phyloP scores from a whole-genome alignment of 495 filamentous ascomycete species.

The Penicillium flavigenum region DNA sequence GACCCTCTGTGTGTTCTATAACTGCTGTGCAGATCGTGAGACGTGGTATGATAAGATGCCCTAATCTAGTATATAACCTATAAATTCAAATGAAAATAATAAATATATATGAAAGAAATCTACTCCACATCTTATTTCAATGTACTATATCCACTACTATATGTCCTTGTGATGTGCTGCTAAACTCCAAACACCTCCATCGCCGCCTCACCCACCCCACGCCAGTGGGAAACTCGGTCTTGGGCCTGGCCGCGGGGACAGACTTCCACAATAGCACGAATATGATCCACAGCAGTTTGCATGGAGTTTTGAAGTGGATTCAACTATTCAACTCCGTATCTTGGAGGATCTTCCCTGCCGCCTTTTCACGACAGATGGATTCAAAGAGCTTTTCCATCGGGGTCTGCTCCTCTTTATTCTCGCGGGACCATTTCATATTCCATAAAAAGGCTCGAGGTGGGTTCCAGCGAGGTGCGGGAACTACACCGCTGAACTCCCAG shows the following conservation, averaged over 20 bases:
- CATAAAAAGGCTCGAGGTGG: too few relatives aligned
- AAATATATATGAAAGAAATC: background rate
- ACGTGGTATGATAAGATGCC: conserved; percentile 12
- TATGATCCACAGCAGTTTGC: conserved; percentile 21
- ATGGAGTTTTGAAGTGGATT: conserved; percentile 16
- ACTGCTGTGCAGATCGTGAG: conserved; percentile 19
- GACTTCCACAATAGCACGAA: conserved; percentile 24
- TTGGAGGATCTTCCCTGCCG: conserved; percentile 5
- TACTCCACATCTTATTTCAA: background rate
- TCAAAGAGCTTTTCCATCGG: too few relatives aligned
- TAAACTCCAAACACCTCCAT: conserved; percentile 7
- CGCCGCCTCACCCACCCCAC: conserved; percentile 14
- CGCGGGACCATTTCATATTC: too few relatives aligned
- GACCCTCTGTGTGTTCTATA: conserved; percentile 6
- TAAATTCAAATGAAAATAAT: background rate
- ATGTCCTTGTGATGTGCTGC: background rate
- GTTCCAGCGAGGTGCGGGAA: too few relatives aligned
- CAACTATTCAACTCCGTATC: conserved; percentile 14
- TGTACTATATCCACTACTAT: too few relatives aligned
- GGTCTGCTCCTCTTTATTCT: too few relatives aligned
- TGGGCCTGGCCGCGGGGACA: conserved; percentile 16
- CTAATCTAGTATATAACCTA: conserved; percentile 13
- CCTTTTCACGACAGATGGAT: conserved; percentile 13
- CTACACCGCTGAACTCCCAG: too few relatives aligned
- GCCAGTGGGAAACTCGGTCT: conserved; percentile 17